Base-by-base conservation (phyloP, 2,329 filamentous ascomycete species). In the Rutstroemia sp. region DNA sequence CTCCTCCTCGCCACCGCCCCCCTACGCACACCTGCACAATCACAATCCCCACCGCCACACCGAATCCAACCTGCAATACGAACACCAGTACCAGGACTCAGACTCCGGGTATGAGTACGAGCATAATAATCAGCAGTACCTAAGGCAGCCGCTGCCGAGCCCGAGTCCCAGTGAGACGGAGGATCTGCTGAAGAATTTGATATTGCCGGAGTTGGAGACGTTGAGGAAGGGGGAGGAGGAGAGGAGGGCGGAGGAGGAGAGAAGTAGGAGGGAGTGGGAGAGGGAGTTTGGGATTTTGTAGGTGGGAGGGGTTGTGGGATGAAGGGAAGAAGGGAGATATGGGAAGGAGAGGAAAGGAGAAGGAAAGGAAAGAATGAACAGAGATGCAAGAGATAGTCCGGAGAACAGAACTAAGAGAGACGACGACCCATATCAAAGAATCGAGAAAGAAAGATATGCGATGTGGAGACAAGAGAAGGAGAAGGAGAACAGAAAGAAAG, bases 261-360 rank as follows among this genome's bases (percentile, higher is more conserved):
- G 52, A 25, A 50, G 37, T 12, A 37, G 45, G 16, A 49, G 23
- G 25, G 52, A 55, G 17, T 55, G 52, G 52, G 45, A 55, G 45
- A 55, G 52, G 14, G 52, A 44, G 17, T 55, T 42, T 50, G 52
- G 52, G 14, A 44, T 55, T 16, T 44, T 55, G 45, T 55, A 30
- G 10, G 27, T 30, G 9, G 27, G 27, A 8, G 27, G 27, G 7
- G 8, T 8, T 23, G 23, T 2, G 23, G 5, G 23, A 23, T 23
- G 23, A 23, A 23, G 5, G 23, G 23, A 23, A 23, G 23, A 23
- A 23, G 23, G 23, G 2, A 23, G 23, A 23, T 23, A 23, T 23
- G 23, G 3, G 23, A 3, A 23, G 3, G 23, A 23, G 23, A 23
- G 23, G 23, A 23, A 3, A 23, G 23, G 23, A 23, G 23, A 23